Evolutionary conservation across 2,329 filamentous ascomycete species (phyloP).

Genomic region (Hymenoscyphus occultus): DNA sequence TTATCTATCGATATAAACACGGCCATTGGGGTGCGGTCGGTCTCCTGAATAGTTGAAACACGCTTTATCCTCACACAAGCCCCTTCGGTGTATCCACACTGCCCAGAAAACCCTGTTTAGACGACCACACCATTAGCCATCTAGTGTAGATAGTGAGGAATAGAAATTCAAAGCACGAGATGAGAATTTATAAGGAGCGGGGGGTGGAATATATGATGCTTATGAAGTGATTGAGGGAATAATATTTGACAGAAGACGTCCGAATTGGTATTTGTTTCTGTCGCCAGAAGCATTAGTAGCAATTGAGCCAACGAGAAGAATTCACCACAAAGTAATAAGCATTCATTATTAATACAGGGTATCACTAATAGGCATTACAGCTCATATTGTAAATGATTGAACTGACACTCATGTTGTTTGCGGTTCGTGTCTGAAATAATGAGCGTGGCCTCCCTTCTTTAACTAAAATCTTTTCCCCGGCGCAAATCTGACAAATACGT

Average conservation of each 20-base stretch:
- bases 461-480: neutral
- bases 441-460: conserved; percentile 1
- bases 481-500: neutral
- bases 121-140: too few relatives aligned
- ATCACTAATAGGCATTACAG: neutral
- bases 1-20: neutral
- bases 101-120: too few relatives aligned
- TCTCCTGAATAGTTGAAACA: too few relatives aligned
- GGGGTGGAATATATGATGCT: neutral
- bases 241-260: neutral
- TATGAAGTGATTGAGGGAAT: neutral
- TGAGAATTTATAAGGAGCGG: too few relatives aligned
- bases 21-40: too few relatives aligned
- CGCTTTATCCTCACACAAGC: too few relatives aligned
- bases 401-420: neutral
- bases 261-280: neutral
- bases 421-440: neutral
- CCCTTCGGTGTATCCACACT: too few relatives aligned
- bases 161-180: too few relatives aligned
- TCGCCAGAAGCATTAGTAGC: neutral
- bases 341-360: conserved; percentile 3
- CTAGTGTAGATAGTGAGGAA: too few relatives aligned
- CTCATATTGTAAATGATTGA: neutral
- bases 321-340: neutral
- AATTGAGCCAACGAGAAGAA: neutral